Conservation (phyloP, 2,329 filamentous ascomycete species). For the Cladosporium velox region DNA sequence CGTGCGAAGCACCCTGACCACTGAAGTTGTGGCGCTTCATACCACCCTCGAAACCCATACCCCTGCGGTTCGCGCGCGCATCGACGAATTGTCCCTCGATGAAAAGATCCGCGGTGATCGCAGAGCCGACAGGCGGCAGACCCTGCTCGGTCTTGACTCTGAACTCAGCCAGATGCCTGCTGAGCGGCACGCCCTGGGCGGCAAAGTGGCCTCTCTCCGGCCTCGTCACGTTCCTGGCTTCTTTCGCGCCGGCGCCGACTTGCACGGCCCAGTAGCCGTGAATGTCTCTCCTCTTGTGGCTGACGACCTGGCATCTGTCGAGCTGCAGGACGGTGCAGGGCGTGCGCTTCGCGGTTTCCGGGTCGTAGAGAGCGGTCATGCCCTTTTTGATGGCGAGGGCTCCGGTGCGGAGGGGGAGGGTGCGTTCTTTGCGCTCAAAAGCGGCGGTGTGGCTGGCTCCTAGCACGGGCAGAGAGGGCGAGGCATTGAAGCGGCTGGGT, state of each 20-base stretch:
- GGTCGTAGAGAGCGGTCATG: conserved; percentile 88
- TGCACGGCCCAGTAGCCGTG: conserved; percentile 96
- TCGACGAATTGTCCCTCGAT: conserved; percentile 88
- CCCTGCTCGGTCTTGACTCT: conserved; percentile 73
- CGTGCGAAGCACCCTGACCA: conserved; percentile 89
- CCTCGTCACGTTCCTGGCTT: conserved; percentile 74
- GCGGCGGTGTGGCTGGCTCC: conserved; percentile 60
- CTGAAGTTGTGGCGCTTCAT: conserved; percentile 95
- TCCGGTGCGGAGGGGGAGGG: conserved; percentile 70
- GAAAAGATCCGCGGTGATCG: conserved; percentile 87
- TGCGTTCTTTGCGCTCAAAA: conserved; percentile 58
- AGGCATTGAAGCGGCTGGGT: conserved; percentile 56
- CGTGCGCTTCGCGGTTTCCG: conserved; percentile 71
- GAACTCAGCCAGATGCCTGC: conserved; percentile 84
- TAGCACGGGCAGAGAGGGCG: conserved; percentile 53
- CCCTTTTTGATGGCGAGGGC: conserved; percentile 88
- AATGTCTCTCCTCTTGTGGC: conserved; percentile 75
- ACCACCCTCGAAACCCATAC: conserved; percentile 92
- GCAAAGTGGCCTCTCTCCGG: conserved; percentile 88
- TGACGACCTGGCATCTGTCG: conserved; percentile 86
- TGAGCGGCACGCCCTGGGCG: conserved; percentile 76
- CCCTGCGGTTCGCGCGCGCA: conserved; percentile 73
- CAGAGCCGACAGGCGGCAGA: conserved; percentile 72
- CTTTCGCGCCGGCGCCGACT: conserved; percentile 75
- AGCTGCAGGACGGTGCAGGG: conserved; percentile 92